A percentile compares a stretch with the other conserved stretches of the same genome.
phyloP scores from a whole-genome alignment of 2,329 filamentous ascomycete species.

The Metarhizium anisopliae region DNA sequence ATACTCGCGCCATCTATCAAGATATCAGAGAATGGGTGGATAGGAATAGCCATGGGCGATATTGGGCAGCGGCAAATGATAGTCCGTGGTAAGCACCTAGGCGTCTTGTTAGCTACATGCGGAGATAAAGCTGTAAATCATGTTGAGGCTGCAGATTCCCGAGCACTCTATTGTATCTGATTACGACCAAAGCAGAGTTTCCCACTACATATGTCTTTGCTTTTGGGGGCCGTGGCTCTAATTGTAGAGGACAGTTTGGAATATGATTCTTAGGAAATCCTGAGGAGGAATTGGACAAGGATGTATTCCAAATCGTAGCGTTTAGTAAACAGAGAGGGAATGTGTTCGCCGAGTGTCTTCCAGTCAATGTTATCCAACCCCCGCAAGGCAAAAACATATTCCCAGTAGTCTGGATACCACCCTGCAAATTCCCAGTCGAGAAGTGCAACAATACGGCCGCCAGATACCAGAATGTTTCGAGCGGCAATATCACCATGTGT shows the following conservation, averaged over 20 bases:
- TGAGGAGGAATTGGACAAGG: background rate
- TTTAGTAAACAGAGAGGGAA: background rate
- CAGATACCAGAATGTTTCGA: conserved; percentile 10
- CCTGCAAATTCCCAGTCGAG: conserved; percentile 10
- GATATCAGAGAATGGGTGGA: too few relatives aligned
- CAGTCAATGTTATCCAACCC: conserved; percentile 11
- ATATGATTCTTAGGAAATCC: background rate
- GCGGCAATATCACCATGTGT: conserved; percentile 8
- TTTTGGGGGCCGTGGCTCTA: too few relatives aligned
- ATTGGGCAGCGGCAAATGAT: too few relatives aligned
- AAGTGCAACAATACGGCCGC: conserved; percentile 3
- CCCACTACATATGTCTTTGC: too few relatives aligned
- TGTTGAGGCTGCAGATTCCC: too few relatives aligned
- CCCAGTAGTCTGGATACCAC: conserved; percentile 9
- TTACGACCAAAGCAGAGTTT: too few relatives aligned
- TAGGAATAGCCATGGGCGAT: too few relatives aligned
- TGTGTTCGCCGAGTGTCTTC: conserved; percentile 4
- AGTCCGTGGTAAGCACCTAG: background rate
- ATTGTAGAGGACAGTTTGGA: too few relatives aligned
- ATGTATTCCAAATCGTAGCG: background rate
- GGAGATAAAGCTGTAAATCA: too few relatives aligned
- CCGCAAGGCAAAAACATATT: conserved; percentile 8
- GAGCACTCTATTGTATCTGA: too few relatives aligned
- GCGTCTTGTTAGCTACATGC: too few relatives aligned
- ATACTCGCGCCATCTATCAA: too few relatives aligned